A percentile compares a stretch with the other conserved stretches of the same genome.
Evolutionary conservation across 805 yeast genomes (phyloP).

Genomic region (Candida khao-thaluensis): DNA sequence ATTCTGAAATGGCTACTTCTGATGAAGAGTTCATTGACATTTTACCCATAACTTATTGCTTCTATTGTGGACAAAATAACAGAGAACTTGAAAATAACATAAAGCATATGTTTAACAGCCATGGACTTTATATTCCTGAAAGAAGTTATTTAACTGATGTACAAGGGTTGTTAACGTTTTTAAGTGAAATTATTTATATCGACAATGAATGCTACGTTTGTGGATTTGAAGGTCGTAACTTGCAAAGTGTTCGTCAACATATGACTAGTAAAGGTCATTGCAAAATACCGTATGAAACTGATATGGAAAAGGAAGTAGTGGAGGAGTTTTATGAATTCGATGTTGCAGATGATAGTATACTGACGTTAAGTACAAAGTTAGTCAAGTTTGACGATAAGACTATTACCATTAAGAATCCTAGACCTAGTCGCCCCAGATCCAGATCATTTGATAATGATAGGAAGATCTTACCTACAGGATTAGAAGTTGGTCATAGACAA

Average conservation of each 20-base stretch:
- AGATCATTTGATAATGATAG: constrained; percentile 32
- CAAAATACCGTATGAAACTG: constrained; percentile 44
- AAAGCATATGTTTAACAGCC: constrained; percentile 43
- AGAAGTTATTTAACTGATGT: constrained; percentile 36
- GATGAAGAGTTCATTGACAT: constrained; percentile 23
- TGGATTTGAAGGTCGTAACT: constrained; percentile 41
- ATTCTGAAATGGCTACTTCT: constrained; percentile 22
- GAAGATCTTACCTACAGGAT: constrained; percentile 63
- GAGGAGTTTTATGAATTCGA: constrained; percentile 35
- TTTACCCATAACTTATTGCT: constrained; percentile 49
- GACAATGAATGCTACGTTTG: constrained; percentile 46
- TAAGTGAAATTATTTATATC: constrained; percentile 37
- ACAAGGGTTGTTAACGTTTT: constrained; percentile 37
- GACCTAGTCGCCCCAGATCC: neutral
- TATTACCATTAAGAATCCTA: constrained; percentile 3
- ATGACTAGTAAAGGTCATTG: constrained; percentile 45
- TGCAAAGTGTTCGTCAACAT: constrained; percentile 45
- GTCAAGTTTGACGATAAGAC: constrained; percentile 11
- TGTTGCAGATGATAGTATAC: constrained; percentile 2
- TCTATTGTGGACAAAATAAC: constrained; percentile 56
- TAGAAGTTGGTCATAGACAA: constrained; percentile 78
- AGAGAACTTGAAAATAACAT: constrained; percentile 54
- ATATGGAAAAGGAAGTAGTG: constrained; percentile 34
- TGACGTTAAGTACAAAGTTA: neutral
- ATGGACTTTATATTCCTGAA: constrained; percentile 48